Percentiles rank a stretch among this genome's conserved stretches.
Evolutionary conservation across 2,329 filamentous ascomycete genomes (phyloP).

Genomic region (Bretziella fagacearum): DNA sequence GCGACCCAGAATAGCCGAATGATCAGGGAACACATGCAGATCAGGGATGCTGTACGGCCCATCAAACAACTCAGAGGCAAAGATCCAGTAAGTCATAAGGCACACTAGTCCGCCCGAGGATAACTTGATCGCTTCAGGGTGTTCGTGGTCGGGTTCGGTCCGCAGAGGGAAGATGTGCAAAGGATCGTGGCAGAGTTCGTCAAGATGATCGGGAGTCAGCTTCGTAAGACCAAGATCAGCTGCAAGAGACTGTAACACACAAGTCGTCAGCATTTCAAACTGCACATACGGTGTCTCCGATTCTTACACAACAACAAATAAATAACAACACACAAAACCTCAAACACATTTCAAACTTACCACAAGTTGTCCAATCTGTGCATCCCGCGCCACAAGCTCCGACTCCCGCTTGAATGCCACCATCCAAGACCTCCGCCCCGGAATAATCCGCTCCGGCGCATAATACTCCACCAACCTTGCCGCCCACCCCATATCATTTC

Average conservation of each 20-base stretch:
- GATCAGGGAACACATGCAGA: conserved; percentile 43
- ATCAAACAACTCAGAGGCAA: conserved; percentile 44
- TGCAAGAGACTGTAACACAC: conserved; percentile 36
- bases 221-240: conserved; percentile 41
- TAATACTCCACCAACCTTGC: conserved; percentile 51
- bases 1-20: conserved; percentile 34
- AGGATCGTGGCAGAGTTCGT: conserved; percentile 27
- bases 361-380: conserved; percentile 54
- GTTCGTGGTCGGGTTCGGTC: conserved; percentile 28
- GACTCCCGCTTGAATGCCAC: conserved; percentile 49
- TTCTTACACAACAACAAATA: too few relatives aligned
- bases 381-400: conserved; percentile 42
- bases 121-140: conserved; percentile 36
- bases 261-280: conserved; percentile 8
- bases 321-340: neutral
- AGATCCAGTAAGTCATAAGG: conserved; percentile 44
- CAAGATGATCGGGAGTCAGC: conserved; percentile 29
- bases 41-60: conserved; percentile 35
- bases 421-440: conserved; percentile 42
- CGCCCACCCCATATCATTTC: conserved; percentile 43
- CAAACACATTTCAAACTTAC: conserved; percentile 30
- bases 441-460: conserved; percentile 45
- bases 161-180: conserved; percentile 30
- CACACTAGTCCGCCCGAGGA: conserved; percentile 43
- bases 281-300: too few relatives aligned